Evolutionary conservation across 192 early-diverging fungal species (phyloP).

Genomic region (Coemansia sp.): DNA sequence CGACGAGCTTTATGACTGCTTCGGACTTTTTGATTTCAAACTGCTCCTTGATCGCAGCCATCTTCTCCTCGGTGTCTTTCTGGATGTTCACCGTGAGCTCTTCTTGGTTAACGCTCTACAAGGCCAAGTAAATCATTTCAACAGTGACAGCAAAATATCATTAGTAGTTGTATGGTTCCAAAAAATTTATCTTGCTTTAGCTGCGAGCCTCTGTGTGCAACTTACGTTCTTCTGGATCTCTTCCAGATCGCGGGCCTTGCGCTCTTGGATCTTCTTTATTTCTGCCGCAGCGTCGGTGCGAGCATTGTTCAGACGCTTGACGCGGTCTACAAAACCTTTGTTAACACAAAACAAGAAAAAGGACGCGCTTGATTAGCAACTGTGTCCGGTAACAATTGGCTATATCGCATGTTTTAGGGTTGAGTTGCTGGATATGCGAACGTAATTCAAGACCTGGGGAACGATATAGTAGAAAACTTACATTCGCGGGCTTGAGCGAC

Average conservation of each 20-base stretch:
- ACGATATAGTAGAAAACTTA: constrained; percentile 27
- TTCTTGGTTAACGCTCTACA: constrained; percentile 37
- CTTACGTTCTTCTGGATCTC: constrained; percentile 33
- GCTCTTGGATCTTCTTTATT: constrained; percentile 79
- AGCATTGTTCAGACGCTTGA: constrained; percentile 93
- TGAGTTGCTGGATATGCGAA: constrained; percentile 39
- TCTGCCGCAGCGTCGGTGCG: constrained; percentile 90
- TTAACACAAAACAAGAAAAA: background rate
- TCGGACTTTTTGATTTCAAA: constrained; percentile 47
- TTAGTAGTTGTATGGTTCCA: background rate
- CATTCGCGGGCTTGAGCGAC: constrained; percentile 87
- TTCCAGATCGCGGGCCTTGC: constrained; percentile 73
- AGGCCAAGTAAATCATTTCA: background rate
- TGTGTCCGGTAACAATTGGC: no score
- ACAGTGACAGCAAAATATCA: background rate
- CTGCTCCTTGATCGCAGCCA: constrained; percentile 27
- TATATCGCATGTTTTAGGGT: no score
- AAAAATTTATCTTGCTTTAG: background rate
- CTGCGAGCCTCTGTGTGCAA: background rate
- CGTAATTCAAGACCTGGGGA: background rate
- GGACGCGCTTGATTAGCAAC: no score
- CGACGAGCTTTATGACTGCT: constrained; percentile 35
- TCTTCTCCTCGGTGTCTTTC: constrained; percentile 35
- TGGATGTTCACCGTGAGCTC: constrained; percentile 35
- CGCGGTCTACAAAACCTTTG: constrained; percentile 60